Evolutionary conservation across 2,329 filamentous ascomycete species (phyloP), one percentile per base, ranked within the genome.

Genomic region (Cyphellophora europaea): DNA sequence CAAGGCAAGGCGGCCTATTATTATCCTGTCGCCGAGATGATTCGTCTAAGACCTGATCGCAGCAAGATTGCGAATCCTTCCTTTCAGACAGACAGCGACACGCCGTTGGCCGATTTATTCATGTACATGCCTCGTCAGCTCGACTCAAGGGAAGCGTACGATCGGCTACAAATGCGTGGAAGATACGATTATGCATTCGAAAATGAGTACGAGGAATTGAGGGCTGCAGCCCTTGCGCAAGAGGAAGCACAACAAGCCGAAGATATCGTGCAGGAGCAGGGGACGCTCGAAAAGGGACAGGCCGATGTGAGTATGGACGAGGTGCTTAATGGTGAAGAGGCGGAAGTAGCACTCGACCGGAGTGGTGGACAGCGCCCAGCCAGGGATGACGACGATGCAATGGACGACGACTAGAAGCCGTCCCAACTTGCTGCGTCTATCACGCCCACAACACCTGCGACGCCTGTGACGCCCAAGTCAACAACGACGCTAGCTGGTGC

Each of bases 1-100:
- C 56, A 58, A 41, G 45, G 43, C 12, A 71, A 69, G 49, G 74
- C 63, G 2, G 75, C 75, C 11, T 79, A 76, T 53, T 75, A 74
- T 52, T 79, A 79, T 42, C 73, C 74, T 0, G 69, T 79, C 35
- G 35, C 38, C 13, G 44, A 48, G 28, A 40, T 36, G 10, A 41
- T 48, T 17, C 64, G 63, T 14, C 60, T 79, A 31, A 72, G 69
- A 53, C 64, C 65, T 4, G 63, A 66, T 37, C 56, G 61, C 16
- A 55, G 59, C 34, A 62, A 59, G 33, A 30, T 46, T 10, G 39
- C 30, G 27, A 42, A 43, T 44, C 51, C 16, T 18, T 43, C 59
- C 47, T 30, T 59, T 49, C 44, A 65, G 47, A 40, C 55, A 54
- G 21, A 57, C 51, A 14, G 54, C 52, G 42, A 51, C 42, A 46